These are phyloP conservation scores for Ascoidea asiatica DNA, from an alignment of 805 yeast species.

Conservation along the genomic window DNA sequence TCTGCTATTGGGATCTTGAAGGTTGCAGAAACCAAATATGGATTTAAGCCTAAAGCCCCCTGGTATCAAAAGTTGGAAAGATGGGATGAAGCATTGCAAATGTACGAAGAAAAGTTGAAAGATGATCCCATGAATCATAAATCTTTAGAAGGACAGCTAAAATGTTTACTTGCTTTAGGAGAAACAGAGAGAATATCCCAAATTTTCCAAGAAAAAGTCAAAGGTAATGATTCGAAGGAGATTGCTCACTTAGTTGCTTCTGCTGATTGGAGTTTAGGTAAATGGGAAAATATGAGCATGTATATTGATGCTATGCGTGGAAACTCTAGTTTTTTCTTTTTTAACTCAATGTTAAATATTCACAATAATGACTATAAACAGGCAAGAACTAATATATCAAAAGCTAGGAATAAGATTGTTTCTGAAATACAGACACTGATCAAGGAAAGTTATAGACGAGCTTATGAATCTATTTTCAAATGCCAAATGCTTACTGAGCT, in stretches of 20 bases:
- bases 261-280: conserved; percentile 96
- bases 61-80: conserved; percentile 96
- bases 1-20: conserved; percentile 95
- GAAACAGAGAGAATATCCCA: conserved; percentile 93
- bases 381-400: conserved; percentile 64
- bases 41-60: conserved; percentile 82
- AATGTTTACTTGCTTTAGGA: conserved; percentile 96
- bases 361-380: conserved; percentile 79
- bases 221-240: conserved; percentile 59
- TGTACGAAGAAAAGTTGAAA: conserved; percentile 53
- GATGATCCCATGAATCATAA: conserved; percentile 48
- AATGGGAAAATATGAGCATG: conserved; percentile 93
- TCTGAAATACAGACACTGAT: conserved; percentile 92
- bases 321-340: conserved; percentile 89
- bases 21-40: conserved; percentile 86
- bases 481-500: conserved; percentile 95
- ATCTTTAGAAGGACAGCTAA: conserved; percentile 93
- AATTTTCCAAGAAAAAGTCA: conserved; percentile 67
- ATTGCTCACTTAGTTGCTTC: conserved; percentile 98
- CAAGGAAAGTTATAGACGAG: conserved; percentile 91
- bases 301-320: conserved; percentile 82
- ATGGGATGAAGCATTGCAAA: conserved; percentile 95
- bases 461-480: conserved; percentile 91
- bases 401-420: conserved; percentile 79
- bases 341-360: conserved; percentile 76